Percentiles rank a stretch among this genome's conserved stretches.
Evolutionary conservation across 768 basidiomycete genomes (phyloP).

Genomic region (Strobilomyces confusus): DNA sequence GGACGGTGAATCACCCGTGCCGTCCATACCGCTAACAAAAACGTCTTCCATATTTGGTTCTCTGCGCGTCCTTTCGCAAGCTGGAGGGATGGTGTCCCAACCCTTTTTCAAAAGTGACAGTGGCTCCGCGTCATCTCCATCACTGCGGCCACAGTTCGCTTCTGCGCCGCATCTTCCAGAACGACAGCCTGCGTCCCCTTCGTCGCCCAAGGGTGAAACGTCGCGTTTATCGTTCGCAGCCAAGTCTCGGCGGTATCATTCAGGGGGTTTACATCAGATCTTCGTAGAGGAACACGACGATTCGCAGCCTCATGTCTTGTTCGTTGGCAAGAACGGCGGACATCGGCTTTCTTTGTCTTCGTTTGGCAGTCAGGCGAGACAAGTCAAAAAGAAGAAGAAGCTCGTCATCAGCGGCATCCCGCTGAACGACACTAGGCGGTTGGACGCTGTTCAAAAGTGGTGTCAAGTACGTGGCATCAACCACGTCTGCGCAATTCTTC

Average conservation of each 20-base stretch:
- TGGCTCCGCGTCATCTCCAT: slow-evolving; percentile 29
- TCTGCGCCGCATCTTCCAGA: slow-evolving; percentile 40
- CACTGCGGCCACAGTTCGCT: slow-evolving; percentile 34
- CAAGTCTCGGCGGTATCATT: slow-evolving; percentile 17
- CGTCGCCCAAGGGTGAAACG: slow-evolving; percentile 28
- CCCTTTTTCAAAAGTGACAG: slow-evolving; percentile 30
- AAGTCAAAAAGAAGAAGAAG: slow-evolving; percentile 57
- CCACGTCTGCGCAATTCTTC: not conserved
- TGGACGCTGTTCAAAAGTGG: slow-evolving; percentile 70
- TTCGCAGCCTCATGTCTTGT: slow-evolving; percentile 30
- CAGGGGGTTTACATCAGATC: slow-evolving; percentile 16
- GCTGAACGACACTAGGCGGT: slow-evolving; percentile 53
- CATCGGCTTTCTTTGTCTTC: slow-evolving; percentile 31
- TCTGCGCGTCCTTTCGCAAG: slow-evolving; percentile 28
- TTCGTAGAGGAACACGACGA: slow-evolving; percentile 26
- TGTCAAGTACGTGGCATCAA: slow-evolving; percentile 54
- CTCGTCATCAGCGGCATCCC: slow-evolving; percentile 70
- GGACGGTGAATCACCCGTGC: slow-evolving; percentile 36
- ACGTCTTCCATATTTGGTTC: slow-evolving; percentile 32
- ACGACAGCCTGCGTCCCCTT: slow-evolving; percentile 29
- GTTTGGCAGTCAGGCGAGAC: slow-evolving; percentile 36
- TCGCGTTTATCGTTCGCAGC: slow-evolving; percentile 31
- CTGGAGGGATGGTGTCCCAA: slow-evolving; percentile 28
- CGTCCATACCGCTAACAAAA: slow-evolving; percentile 35
- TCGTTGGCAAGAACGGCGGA: slow-evolving; percentile 18